Conservation (phyloP, 805 yeast genomes). For the Teunomyces tritomae region DNA sequence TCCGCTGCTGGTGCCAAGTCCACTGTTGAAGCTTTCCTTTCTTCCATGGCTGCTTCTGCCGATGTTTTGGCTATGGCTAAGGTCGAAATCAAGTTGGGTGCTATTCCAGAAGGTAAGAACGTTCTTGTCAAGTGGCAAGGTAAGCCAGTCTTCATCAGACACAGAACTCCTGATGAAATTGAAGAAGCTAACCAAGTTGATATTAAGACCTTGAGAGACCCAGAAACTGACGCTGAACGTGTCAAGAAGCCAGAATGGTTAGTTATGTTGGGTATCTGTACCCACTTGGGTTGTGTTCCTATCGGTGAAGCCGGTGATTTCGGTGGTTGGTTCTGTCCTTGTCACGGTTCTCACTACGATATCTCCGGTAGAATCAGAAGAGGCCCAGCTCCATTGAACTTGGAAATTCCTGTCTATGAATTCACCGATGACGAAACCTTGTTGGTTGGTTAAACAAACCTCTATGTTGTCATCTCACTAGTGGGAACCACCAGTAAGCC, state of each 20-base stretch:
- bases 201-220: constrained; percentile 80
- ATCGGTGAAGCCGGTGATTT: constrained; percentile 99
- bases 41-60: constrained; percentile 96
- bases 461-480: not conserved
- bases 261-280: constrained; percentile 98
- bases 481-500: not conserved
- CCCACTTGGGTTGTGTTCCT: constrained; percentile 99
- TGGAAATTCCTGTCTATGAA: constrained; percentile 92
- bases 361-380: constrained; percentile 99
- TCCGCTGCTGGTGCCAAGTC: constrained; percentile 95
- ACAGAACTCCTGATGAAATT: constrained; percentile 91
- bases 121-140: constrained; percentile 99
- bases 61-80: constrained; percentile 99
- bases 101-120: constrained; percentile 96
- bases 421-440: constrained; percentile 76
- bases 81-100: constrained; percentile 92
- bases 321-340: constrained; percentile 99
- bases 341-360: constrained; percentile 99
- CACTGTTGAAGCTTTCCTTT: constrained; percentile 88
- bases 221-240: constrained; percentile 89
- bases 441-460: constrained; percentile 69
- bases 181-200: constrained; percentile 90
- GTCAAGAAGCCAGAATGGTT: constrained; percentile 98
- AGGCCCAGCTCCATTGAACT: constrained; percentile 99
- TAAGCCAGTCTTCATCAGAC: constrained; percentile 99